These are phyloP conservation scores for Bonia amplexicaulis DNA, from an alignment of 176 grass and related monocot genomes.

Conservation along the genomic window DNA sequence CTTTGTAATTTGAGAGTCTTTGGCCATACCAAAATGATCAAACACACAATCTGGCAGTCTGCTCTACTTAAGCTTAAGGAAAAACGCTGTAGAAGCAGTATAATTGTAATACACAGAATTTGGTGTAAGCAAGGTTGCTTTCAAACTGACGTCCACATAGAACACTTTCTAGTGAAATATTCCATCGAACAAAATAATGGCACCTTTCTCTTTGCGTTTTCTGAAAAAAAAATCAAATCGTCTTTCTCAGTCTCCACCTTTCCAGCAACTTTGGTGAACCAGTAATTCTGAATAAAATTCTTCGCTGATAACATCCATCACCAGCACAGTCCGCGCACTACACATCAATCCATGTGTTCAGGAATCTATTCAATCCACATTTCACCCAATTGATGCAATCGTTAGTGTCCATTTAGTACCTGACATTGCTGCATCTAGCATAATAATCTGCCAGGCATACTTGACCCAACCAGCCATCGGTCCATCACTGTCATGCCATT, in stretches of 20 bases:
- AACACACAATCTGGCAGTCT: not conserved
- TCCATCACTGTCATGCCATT: not conserved
- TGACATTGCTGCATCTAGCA: not conserved
- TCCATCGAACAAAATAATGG: not conserved
- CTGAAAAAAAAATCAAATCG: not conserved
- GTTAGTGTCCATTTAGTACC: not conserved
- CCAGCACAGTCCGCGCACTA: not conserved
- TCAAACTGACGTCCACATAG: not conserved
- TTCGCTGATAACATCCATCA: not conserved
- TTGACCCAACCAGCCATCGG: not conserved
- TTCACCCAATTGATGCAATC: not conserved
- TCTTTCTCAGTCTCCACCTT: not conserved
- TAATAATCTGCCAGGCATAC: not conserved
- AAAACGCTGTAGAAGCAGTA: not conserved
- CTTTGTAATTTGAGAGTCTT: not conserved
- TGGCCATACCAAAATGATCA: not conserved
- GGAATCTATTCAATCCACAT: not conserved
- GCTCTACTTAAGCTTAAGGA: not conserved
- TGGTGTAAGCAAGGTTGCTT: not conserved
- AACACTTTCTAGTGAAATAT: conserved; percentile 4
- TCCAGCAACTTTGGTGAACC: not conserved
- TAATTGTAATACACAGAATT: not conserved
- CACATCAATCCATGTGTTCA: not conserved
- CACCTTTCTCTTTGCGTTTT: not conserved
- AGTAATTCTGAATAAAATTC: not conserved